A percentile compares a stretch with the other conserved stretches of the same genome.
Evolutionary conservation across 2,329 filamentous ascomycete genomes (phyloP).

Genomic region (Pseudogymnoascus sp.): DNA sequence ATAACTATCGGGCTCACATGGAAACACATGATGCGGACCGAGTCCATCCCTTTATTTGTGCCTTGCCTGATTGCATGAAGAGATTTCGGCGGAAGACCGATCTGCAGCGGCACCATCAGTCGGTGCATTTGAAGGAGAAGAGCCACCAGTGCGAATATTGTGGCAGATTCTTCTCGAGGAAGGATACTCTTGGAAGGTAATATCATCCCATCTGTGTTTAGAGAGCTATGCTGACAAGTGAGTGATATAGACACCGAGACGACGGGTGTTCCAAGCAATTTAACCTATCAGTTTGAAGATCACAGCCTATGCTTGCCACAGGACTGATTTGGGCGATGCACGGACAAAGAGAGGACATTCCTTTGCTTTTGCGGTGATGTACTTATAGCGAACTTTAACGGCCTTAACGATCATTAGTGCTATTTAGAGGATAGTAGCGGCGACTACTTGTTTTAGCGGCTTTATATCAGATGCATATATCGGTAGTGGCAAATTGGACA

Average conservation of each 20-base stretch:
- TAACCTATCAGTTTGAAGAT: constrained; percentile 14
- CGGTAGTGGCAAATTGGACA: neutral
- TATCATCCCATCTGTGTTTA: constrained; percentile 19
- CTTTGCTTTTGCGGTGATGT: neutral
- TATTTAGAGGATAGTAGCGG: neutral
- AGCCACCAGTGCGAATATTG: constrained; percentile 66
- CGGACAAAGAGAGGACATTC: neutral
- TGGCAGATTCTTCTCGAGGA: constrained; percentile 63
- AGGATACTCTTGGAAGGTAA: constrained; percentile 75
- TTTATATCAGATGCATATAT: neutral
- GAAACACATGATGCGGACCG: constrained; percentile 71
- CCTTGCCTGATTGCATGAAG: constrained; percentile 56
- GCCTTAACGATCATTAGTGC: neutral
- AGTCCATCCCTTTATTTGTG: constrained; percentile 63
- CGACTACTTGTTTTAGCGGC: neutral
- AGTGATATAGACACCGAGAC: constrained; percentile 55
- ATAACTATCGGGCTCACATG: constrained; percentile 82
- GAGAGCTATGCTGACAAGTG: neutral
- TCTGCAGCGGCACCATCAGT: constrained; percentile 53
- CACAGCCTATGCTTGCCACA: neutral
- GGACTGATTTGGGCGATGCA: neutral
- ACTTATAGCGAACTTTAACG: neutral
- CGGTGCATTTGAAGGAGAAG: constrained; percentile 65
- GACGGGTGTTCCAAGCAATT: constrained; percentile 66
- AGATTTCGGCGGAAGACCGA: constrained; percentile 79